Evolutionary conservation across 345 rosid species (phyloP), one percentile per base, ranked within the genome.

Genomic region (Bruguiera parviflora): DNA sequence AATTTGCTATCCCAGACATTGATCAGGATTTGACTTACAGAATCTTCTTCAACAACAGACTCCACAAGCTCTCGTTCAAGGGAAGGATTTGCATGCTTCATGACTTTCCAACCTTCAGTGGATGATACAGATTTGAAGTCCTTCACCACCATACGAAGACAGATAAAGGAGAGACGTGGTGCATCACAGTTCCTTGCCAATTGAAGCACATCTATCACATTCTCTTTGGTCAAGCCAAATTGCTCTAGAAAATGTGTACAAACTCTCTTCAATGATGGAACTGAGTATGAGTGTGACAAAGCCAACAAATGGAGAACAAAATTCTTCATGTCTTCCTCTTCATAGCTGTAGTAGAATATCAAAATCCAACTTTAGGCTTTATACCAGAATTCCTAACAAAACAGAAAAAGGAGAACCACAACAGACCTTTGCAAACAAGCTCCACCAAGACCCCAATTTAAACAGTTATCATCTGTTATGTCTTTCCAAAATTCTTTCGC

Each of bases 81-180:
- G 7, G 81, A 79, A 71, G 92, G 93, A 78, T 87, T 78, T 60
- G 79, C 75, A 39, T 66, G 75, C 80, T 55, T 86, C 97, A 95
- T 88, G 53, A 85, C 88, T 71, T 81, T 88, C 99, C 97, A 90
- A 61, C 92, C 97, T 51, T 95, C 96, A 35, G 93, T 87, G 39
- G 77, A 71, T 66, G 92, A 85, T 67, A 92, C 65, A 70, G 89
- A 73, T 81, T 86, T 86, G 77, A 92, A 89, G 82, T 92, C 89
- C 76, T 81, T 88, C 58, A 90, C 78, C 53, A 87, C 74, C 89
- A 82, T 83, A 31, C 83, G 88, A 24, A 82, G 60, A 69, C 97
- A 95, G 61, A 80, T 16, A 58, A 82, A 81, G 79, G 78, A 71
- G 56, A 92, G 89, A 64, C 89, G 82, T 24, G 89, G 77, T 0